Evolutionary conservation across 768 basidiomycete species (phyloP).

Genomic region (Multifurca ochricompacta): DNA sequence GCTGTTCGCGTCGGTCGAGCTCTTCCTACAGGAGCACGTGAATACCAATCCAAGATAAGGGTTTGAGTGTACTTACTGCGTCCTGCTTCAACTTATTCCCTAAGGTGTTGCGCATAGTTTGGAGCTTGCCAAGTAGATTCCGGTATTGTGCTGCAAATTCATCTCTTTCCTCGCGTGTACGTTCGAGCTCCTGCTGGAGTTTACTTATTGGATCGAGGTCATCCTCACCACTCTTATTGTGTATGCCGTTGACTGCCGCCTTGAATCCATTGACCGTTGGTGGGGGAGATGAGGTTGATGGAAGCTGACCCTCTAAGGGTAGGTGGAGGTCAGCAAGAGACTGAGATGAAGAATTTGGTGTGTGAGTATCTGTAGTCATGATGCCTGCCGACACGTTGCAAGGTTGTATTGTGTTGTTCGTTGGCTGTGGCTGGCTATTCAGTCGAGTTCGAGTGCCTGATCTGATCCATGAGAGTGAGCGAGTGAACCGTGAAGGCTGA

Average conservation of each 20-base stretch:
- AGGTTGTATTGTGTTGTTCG: background rate
- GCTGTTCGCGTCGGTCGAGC: slow-evolving; percentile 85
- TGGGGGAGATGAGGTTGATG: slow-evolving; percentile 22
- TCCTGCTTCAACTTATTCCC: slow-evolving; percentile 95
- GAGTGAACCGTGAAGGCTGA: no score
- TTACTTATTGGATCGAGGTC: slow-evolving; percentile 44
- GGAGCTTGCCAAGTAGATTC: slow-evolving; percentile 79
- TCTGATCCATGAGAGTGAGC: no score
- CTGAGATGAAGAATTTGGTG: slow-evolving; percentile 8
- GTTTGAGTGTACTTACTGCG: slow-evolving; percentile 55
- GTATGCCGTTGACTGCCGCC: slow-evolving; percentile 20
- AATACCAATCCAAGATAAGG: background rate
- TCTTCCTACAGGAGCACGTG: slow-evolving; percentile 66
- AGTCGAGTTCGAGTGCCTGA: background rate
- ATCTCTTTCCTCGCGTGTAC: slow-evolving; percentile 81
- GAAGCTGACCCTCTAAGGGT: slow-evolving; percentile 26
- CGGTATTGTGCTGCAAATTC: slow-evolving; percentile 78
- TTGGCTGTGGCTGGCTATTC: no score
- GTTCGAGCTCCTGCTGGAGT: slow-evolving; percentile 68
- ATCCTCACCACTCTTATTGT: slow-evolving; percentile 31
- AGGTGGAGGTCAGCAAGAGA: slow-evolving; percentile 20
- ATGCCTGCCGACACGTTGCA: slow-evolving; percentile 3
- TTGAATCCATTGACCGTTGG: slow-evolving; percentile 23
- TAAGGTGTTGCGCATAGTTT: slow-evolving; percentile 86
- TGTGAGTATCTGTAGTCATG: slow-evolving; percentile 11